These are phyloP conservation scores for Mortierella sp. DNA, from an alignment of 371 early-diverging fungal genomes.

Conservation along the genomic window DNA sequence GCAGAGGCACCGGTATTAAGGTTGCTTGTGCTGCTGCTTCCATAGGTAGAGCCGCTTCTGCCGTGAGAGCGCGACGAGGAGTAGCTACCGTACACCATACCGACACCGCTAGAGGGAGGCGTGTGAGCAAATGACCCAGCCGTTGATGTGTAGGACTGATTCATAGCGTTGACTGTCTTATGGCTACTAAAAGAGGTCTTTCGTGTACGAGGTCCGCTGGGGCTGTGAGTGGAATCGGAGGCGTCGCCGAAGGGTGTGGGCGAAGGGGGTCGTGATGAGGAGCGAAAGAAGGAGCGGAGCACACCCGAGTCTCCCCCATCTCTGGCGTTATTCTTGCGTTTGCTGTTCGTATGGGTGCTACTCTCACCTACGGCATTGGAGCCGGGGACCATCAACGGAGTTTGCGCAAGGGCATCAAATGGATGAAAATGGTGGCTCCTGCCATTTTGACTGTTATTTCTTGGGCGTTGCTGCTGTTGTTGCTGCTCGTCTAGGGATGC, in stretches of 20 bases:
- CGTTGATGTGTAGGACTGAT: slow-evolving; percentile 1
- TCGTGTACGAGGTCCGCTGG: slow-evolving; percentile 21
- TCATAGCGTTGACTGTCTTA: slow-evolving; percentile 3
- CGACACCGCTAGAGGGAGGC: slow-evolving; percentile 3
- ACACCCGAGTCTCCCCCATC: slow-evolving; percentile 28
- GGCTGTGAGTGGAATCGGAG: slow-evolving; percentile 3
- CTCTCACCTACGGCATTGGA: neutral
- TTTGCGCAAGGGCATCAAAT: slow-evolving; percentile 17
- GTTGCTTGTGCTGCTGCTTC: slow-evolving; percentile 6
- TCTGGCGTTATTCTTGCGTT: slow-evolving; percentile 24
- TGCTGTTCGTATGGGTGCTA: slow-evolving; percentile 6
- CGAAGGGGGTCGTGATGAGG: slow-evolving; percentile 48
- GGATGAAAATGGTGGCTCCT: slow-evolving; percentile 21
- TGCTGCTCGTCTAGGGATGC: slow-evolving; percentile 1
- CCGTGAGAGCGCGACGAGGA: slow-evolving; percentile 9
- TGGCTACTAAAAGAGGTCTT: slow-evolving; percentile 35
- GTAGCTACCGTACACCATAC: slow-evolving; percentile 6
- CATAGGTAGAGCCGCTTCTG: slow-evolving; percentile 5
- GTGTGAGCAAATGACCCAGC: slow-evolving; percentile 6
- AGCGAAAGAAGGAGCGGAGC: slow-evolving; percentile 41
- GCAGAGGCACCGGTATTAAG: slow-evolving; percentile 5
- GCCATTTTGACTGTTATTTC: slow-evolving; percentile 25
- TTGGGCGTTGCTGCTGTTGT: slow-evolving; percentile 8
- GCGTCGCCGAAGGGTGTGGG: slow-evolving; percentile 19
- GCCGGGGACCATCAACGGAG: slow-evolving; percentile 13